Conservation (phyloP, 192 early-diverging fungal genomes). For the Gamsiella multidivaricata region DNA sequence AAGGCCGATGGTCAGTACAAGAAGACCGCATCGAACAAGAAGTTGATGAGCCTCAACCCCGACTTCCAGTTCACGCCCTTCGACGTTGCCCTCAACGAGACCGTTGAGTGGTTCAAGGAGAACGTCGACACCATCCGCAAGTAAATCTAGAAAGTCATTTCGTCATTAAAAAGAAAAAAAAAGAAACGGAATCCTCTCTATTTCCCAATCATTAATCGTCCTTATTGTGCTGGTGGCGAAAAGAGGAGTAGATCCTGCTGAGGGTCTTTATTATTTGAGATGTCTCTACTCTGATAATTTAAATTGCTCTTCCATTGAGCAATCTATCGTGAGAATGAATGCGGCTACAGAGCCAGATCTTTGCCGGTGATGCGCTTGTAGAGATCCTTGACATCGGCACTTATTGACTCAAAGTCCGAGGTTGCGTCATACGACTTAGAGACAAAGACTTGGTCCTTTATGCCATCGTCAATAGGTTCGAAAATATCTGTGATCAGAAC, state of each 20-base stretch:
- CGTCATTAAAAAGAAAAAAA: neutral
- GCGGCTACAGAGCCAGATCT: conserved; percentile 80
- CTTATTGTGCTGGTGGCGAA: too few relatives aligned
- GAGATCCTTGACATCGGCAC: conserved; percentile 94
- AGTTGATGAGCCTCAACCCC: conserved; percentile 74
- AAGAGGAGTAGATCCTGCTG: too few relatives aligned
- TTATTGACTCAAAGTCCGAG: conserved; percentile 98
- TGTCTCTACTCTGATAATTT: too few relatives aligned
- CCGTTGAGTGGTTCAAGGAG: conserved; percentile 78
- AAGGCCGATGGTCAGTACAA: conserved; percentile 85
- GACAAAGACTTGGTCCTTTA: conserved; percentile 85
- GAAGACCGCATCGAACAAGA: conserved; percentile 87
- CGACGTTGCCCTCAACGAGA: conserved; percentile 73
- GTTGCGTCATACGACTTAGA: conserved; percentile 98
- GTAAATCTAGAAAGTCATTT: conserved; percentile 32
- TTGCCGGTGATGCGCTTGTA: conserved; percentile 86
- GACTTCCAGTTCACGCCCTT: conserved; percentile 86
- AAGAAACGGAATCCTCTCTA: neutral
- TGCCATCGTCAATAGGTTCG: conserved; percentile 88
- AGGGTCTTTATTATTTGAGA: too few relatives aligned
- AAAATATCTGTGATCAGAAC: conserved; percentile 85
- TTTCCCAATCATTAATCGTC: too few relatives aligned
- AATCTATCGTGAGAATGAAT: too few relatives aligned
- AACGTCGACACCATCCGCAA: conserved; percentile 75
- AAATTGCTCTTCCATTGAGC: too few relatives aligned